Conservation (phyloP, 345 rosid genomes). For the Salix arbutifolia region DNA sequence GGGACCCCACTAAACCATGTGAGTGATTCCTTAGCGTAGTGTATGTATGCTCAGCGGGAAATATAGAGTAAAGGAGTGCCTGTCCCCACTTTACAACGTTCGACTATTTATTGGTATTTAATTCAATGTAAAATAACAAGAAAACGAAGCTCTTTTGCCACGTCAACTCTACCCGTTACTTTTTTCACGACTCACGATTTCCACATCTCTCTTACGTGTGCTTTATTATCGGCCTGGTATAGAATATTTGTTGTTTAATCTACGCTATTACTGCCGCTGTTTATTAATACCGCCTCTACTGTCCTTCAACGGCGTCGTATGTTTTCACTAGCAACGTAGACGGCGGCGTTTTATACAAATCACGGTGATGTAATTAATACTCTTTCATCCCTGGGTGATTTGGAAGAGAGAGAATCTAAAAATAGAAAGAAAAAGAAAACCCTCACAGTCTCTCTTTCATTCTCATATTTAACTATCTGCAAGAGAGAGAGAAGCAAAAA, state of each 20-base stretch:
- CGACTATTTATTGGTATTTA: slow-evolving; percentile 14
- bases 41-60: slow-evolving; percentile 14
- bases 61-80: slow-evolving; percentile 8
- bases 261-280: too few relatives aligned
- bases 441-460: slow-evolving; percentile 2
- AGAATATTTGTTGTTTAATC: neutral
- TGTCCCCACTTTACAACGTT: slow-evolving; percentile 53
- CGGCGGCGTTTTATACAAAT: too few relatives aligned
- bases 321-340: too few relatives aligned
- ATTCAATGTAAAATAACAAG: neutral
- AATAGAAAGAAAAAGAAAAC: neutral
- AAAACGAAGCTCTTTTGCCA: slow-evolving; percentile 22
- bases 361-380: neutral
- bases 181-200: neutral
- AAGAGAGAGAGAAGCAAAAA: neutral
- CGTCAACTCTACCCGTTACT: slow-evolving; percentile 35
- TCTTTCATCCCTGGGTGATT: neutral
- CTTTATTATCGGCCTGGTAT: slow-evolving; percentile 13
- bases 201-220: slow-evolving; percentile 20
- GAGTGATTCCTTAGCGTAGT: neutral
- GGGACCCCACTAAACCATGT: slow-evolving; percentile 25
- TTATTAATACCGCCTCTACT: too few relatives aligned
- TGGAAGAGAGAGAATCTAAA: neutral
- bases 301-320: too few relatives aligned
- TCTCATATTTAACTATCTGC: too few relatives aligned